Evolutionary conservation across 257 asterid genomes (phyloP).

Genomic region (Cynanchum wilfordii): DNA sequence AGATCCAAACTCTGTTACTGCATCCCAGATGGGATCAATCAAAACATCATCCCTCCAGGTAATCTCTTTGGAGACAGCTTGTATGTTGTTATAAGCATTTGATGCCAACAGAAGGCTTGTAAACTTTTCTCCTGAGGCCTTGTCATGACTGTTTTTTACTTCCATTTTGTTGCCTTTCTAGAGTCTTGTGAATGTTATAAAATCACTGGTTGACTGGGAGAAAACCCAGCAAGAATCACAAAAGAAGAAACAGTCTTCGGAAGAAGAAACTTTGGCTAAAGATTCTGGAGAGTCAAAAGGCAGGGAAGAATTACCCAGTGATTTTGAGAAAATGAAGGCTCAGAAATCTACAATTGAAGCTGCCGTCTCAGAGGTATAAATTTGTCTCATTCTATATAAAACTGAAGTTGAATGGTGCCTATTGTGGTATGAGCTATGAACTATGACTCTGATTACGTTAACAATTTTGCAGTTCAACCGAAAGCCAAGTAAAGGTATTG

Average conservation of each 20-base stretch:
- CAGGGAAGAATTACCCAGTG: conserved; percentile 68
- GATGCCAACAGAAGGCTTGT: conserved; percentile 10
- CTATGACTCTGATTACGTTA: conserved; percentile 21
- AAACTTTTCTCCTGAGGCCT: conserved; percentile 2
- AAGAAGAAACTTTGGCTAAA: conserved; percentile 47
- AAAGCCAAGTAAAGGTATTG: conserved; percentile 72
- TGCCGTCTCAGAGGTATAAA: conserved; percentile 81
- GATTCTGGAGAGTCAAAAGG: conserved; percentile 51
- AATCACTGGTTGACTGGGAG: conserved; percentile 89
- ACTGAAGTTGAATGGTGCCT: conserved; percentile 18
- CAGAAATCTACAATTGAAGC: conserved; percentile 94
- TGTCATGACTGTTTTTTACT: conserved; percentile 19
- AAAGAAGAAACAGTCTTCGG: conserved; percentile 45
- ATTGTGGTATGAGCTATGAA: conserved; percentile 12
- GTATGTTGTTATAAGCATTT: conserved; percentile 14
- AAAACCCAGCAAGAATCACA: conserved; percentile 58
- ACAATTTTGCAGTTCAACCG: conserved; percentile 69
- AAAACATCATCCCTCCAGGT: conserved; percentile 95
- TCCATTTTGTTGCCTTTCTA: conserved; percentile 29
- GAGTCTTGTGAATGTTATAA: conserved; percentile 85
- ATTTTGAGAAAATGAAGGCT: conserved; percentile 93
- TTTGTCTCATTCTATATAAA: conserved; percentile 19
- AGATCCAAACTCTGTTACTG: conserved; percentile 73
- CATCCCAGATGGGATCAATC: conserved; percentile 74
- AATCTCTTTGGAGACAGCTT: conserved; percentile 21